A percentile compares a stretch with the other conserved stretches of the same genome.
Evolutionary conservation across 768 basidiomycete species (phyloP).

Genomic region (Tephrocybe rancida): DNA sequence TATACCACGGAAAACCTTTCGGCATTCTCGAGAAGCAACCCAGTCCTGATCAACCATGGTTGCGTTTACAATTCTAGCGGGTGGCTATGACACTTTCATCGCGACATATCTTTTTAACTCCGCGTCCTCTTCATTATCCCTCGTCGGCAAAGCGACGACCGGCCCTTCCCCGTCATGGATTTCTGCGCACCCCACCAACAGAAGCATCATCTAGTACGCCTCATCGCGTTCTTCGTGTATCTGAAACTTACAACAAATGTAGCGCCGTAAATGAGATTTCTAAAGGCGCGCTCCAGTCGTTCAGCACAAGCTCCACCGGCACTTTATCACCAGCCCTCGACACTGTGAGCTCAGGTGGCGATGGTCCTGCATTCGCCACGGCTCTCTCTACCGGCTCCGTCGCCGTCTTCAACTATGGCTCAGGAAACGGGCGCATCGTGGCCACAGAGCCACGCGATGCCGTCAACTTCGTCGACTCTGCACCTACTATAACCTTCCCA

Average conservation of each 20-base stretch:
- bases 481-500: constrained; percentile 57
- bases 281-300: constrained; percentile 58
- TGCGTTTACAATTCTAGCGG: constrained; percentile 67
- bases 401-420: constrained; percentile 60
- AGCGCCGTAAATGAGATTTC: constrained; percentile 65
- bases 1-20: neutral
- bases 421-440: constrained; percentile 57
- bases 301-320: constrained; percentile 47
- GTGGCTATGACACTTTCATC: constrained; percentile 64
- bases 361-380: constrained; percentile 50
- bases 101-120: constrained; percentile 66
- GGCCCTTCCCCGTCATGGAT: constrained; percentile 66
- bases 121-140: constrained; percentile 45
- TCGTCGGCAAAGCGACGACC: constrained; percentile 49
- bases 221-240: neutral
- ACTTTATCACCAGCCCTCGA: constrained; percentile 45
- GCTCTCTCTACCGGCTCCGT: constrained; percentile 59
- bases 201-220: constrained; percentile 62
- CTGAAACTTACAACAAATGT: neutral
- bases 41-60: constrained; percentile 57
- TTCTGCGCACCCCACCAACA: constrained; percentile 53
- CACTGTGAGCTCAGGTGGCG: constrained; percentile 51
- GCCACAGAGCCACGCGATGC: constrained; percentile 42
- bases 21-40: neutral
- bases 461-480: constrained; percentile 31